Evolutionary conservation across 2,329 filamentous ascomycete genomes (phyloP).

Genomic region (Colletotrichum sp.): DNA sequence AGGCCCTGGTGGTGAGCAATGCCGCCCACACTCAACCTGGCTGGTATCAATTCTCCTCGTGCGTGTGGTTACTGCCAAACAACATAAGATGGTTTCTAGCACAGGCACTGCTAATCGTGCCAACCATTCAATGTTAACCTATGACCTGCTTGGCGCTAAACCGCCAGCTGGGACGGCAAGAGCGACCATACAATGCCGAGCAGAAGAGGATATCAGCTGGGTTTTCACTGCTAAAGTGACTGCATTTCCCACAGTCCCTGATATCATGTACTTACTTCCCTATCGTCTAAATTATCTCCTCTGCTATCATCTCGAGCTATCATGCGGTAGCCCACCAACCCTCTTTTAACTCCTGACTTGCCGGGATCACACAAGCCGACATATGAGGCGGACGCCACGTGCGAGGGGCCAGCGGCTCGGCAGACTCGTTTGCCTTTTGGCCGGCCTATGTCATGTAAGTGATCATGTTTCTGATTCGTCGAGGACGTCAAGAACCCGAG

Average conservation of each 20-base stretch:
- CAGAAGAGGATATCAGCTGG: not conserved
- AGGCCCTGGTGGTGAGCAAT: not conserved
- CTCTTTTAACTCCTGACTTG: not conserved
- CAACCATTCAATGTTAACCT: rapidly evolving
- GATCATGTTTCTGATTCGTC: not conserved
- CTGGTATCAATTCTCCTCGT: not conserved
- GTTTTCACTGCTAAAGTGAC: rapidly evolving
- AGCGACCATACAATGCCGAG: rapidly evolving
- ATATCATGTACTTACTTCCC: not conserved
- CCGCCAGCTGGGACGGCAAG: rapidly evolving
- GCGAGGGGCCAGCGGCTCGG: not conserved
- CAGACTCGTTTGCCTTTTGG: not conserved
- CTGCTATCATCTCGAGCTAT: not conserved
- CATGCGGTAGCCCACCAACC: too few relatives aligned
- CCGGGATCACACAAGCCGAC: not conserved
- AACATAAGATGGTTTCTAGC: not conserved
- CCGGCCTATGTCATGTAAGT: not conserved
- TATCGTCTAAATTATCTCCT: not conserved
- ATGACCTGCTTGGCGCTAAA: not conserved
- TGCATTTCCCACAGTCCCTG: not conserved
- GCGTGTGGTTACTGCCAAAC: not conserved
- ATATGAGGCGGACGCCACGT: not conserved
- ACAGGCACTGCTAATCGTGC: not conserved
- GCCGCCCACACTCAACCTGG: not conserved
- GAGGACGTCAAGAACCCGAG: not conserved